Evolutionary conservation across 2,329 filamentous ascomycete species (phyloP).

Genomic region (Ophiosphaerella herpotricha): DNA sequence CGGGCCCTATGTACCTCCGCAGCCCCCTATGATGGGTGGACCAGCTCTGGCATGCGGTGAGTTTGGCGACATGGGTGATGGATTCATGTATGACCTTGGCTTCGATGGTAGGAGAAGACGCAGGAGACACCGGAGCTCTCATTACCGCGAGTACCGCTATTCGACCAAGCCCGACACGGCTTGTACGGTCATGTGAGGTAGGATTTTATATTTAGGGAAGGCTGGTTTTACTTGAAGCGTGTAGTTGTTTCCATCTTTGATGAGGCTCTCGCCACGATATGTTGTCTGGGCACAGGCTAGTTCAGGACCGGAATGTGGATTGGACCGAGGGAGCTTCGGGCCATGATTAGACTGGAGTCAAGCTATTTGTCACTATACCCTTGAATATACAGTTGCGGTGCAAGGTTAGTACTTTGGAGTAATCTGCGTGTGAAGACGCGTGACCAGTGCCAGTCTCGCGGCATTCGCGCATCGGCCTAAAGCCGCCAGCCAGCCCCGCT

Average conservation of each 20-base stretch:
- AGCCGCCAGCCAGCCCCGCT: conserved; percentile 19
- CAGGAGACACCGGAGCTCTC: conserved; percentile 21
- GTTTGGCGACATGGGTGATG: conserved; percentile 9
- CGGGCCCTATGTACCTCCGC: conserved; percentile 19
- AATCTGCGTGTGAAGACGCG: conserved; percentile 19
- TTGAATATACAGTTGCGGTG: not conserved
- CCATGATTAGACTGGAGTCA: not conserved
- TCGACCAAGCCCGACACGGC: conserved; percentile 24
- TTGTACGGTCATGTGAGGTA: conserved; percentile 24
- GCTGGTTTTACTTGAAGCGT: not conserved
- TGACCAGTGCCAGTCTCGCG: conserved; percentile 10
- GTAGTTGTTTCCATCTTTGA: not conserved
- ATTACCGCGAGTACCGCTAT: conserved; percentile 23
- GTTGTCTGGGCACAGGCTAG: not conserved
- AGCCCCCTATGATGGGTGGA: conserved; percentile 1
- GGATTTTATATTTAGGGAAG: not conserved
- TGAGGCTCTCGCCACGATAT: not conserved
- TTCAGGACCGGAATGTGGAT: too few relatives aligned
- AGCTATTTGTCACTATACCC: not conserved
- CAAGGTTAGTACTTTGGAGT: conserved; percentile 9
- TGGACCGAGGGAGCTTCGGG: too few relatives aligned
- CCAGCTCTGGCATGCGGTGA: conserved; percentile 6
- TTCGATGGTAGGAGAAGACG: conserved; percentile 10
- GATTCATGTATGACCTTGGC: conserved; percentile 7
- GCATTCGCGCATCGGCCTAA: conserved; percentile 7